phyloP scores from a whole-genome alignment of 2,329 filamentous ascomycete species.

The Arachnopeziza araneosa region DNA sequence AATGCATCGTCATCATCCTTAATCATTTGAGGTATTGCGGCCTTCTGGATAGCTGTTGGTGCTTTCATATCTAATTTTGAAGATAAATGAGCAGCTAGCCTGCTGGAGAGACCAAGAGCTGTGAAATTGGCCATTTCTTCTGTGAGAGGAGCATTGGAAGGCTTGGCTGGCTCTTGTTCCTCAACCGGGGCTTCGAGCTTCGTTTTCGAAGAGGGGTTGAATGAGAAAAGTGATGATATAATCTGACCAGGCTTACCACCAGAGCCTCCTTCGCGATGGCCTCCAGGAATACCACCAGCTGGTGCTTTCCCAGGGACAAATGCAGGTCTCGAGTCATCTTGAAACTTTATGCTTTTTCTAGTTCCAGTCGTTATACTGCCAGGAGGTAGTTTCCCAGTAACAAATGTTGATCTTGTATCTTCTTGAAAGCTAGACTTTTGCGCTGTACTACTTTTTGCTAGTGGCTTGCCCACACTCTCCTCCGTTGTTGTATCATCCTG shows the following conservation, averaged over 20 bases:
- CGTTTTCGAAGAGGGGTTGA: conserved; percentile 71
- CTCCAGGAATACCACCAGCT: conserved; percentile 18
- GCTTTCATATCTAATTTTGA: conserved; percentile 84
- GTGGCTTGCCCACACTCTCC: conserved; percentile 30
- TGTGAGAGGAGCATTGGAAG: conserved; percentile 85
- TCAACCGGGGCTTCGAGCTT: conserved; percentile 44
- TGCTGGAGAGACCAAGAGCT: conserved; percentile 73
- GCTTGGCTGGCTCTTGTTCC: conserved; percentile 53
- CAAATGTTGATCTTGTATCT: conserved; percentile 28
- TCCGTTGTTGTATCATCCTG: conserved; percentile 21
- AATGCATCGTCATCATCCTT: conserved; percentile 85
- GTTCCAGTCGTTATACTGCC: conserved; percentile 26
- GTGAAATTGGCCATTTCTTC: conserved; percentile 83
- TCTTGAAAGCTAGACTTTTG: conserved; percentile 20
- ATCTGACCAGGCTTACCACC: conserved; percentile 46
- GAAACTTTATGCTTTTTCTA: neutral
- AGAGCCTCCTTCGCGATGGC: neutral
- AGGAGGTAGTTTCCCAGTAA: conserved; percentile 32
- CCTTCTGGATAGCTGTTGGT: conserved; percentile 91
- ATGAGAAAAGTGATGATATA: conserved; percentile 88
- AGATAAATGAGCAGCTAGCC: conserved; percentile 74
- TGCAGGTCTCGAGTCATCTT: conserved; percentile 10
- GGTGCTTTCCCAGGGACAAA: conserved; percentile 33
- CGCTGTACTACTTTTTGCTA: conserved; percentile 26
- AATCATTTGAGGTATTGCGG: conserved; percentile 74